These are phyloP conservation scores for Pseudocercospora pini-densiflorae DNA, from an alignment of 2,329 filamentous ascomycete genomes.

Conservation along the genomic window DNA sequence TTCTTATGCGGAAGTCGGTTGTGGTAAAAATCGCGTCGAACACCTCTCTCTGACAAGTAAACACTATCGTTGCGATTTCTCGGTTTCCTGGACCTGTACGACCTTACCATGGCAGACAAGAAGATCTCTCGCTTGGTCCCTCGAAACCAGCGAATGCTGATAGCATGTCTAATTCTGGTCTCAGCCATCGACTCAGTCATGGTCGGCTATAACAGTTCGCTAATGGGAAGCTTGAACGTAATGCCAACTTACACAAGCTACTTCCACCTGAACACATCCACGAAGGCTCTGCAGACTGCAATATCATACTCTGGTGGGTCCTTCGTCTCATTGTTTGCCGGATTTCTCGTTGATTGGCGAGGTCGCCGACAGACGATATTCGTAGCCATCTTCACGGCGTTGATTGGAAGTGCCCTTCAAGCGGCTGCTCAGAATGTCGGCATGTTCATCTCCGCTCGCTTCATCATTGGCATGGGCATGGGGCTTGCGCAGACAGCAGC, in stretches of 20 bases:
- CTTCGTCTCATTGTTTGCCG: slow-evolving; percentile 1
- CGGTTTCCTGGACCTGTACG: too few species aligned
- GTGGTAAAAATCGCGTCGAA: too few species aligned
- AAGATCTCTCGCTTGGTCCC: slow-evolving; percentile 1
- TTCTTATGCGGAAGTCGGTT: too few species aligned
- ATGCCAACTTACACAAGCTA: slow-evolving; percentile 11
- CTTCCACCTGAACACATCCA: slow-evolving; percentile 51
- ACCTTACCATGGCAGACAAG: background rate
- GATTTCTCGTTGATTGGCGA: background rate
- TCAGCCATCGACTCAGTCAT: slow-evolving; percentile 11
- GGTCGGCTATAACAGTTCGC: slow-evolving; percentile 12
- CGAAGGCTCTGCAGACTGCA: slow-evolving; percentile 49
- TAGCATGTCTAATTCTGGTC: slow-evolving; percentile 4
- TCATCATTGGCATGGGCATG: slow-evolving; percentile 60
- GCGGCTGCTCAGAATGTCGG: slow-evolving; percentile 64
- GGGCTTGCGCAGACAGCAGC: slow-evolving; percentile 8
- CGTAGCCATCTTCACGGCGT: background rate
- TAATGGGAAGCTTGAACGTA: slow-evolving; percentile 11
- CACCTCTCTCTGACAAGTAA: too few species aligned
- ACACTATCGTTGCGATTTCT: too few species aligned
- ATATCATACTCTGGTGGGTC: slow-evolving; percentile 4
- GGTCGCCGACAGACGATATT: slow-evolving; percentile 2
- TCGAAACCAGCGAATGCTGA: background rate
- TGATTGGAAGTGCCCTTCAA: slow-evolving; percentile 63
- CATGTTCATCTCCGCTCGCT: slow-evolving; percentile 70